These are phyloP conservation scores for Populus pruinosa DNA, from an alignment of 345 rosid species.

Conservation along the genomic window DNA sequence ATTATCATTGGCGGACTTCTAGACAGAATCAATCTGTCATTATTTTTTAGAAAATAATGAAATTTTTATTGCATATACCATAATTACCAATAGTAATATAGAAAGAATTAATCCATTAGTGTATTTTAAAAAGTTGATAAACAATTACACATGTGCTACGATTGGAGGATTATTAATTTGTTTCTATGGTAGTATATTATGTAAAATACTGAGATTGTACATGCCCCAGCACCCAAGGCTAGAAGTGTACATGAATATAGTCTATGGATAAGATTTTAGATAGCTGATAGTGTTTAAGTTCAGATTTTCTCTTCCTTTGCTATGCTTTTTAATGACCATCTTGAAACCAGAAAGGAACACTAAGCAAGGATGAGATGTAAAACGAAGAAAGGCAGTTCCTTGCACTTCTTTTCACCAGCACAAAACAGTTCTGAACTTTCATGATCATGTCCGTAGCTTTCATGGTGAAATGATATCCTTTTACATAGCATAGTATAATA, in stretches of 20 bases:
- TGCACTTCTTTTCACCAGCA: background rate
- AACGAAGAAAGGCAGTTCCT: background rate
- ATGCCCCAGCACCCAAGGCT: no score
- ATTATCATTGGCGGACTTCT: no score
- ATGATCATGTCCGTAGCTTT: background rate
- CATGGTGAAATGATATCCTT: background rate
- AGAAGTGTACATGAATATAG: no score
- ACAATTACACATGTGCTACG: no score
- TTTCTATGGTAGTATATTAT: no score
- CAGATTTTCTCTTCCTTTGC: background rate
- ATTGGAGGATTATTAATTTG: no score
- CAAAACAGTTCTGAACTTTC: background rate
- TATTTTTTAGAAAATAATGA: no score
- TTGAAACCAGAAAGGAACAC: background rate
- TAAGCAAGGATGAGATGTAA: background rate
- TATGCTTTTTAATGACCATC: background rate
- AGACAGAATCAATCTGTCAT: rapidly evolving
- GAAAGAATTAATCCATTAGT: rapidly evolving
- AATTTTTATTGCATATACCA: no score
- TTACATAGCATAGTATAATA: background rate
- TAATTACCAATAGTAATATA: rapidly evolving
- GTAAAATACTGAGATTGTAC: no score
- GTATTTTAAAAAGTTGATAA: no score
- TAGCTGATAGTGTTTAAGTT: background rate
- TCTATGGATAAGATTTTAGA: background rate